Evolutionary conservation across 129 eudicot species (phyloP), one percentile per base, ranked within the genome.

Genomic region (Flaveria bidentis): DNA sequence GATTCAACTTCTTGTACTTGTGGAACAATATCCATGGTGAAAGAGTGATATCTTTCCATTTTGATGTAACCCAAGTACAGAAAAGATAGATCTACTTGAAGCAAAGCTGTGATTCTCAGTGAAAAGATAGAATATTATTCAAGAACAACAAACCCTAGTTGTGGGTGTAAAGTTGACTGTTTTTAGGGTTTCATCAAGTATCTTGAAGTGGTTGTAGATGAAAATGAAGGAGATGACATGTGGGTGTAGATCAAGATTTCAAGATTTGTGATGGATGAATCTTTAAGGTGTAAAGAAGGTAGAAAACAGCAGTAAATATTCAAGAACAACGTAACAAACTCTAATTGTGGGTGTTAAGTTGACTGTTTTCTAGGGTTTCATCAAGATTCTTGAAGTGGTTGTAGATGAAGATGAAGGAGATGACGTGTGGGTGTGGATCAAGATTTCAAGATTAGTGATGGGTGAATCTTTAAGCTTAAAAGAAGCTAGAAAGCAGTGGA

Each of bases 1-100:
- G 86, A 78, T 72, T 84, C 84, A 76, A 81, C 76, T 69, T 82
- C 82, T 82, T 82, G 82, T 20, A 72, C 42, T 77, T 73, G 86
- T 10, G 80, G 69, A 44, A 69, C 63, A 69, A 69, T 68, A 58
- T 57, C 78, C 73, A 78, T 82, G 80, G 79, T 72, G 56, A 77
- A 78, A n/a, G 82, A 65, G 75, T 82, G 82, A 17, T 77, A 82
- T 46, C 47, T 78, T 46, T 82, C 86, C 86, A 76, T 80, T 49
- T 76, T 84, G 74, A 39, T 68, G 20, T 14, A 42, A 30, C 33
- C 14, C 11, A 41, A 68, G 53, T 25, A 33, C 14, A 73, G 63
- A 50, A 53, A 76, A 69, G 64, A 61, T 47, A 63, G 84, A 75
- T 81, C 72, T 50, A 33, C 7, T 26, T 66, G 68, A 66, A 50